Evolutionary conservation across 2,329 filamentous ascomycete species (phyloP), one percentile per base, ranked within the genome.

Genomic region (Triangularia verruculosa): DNA sequence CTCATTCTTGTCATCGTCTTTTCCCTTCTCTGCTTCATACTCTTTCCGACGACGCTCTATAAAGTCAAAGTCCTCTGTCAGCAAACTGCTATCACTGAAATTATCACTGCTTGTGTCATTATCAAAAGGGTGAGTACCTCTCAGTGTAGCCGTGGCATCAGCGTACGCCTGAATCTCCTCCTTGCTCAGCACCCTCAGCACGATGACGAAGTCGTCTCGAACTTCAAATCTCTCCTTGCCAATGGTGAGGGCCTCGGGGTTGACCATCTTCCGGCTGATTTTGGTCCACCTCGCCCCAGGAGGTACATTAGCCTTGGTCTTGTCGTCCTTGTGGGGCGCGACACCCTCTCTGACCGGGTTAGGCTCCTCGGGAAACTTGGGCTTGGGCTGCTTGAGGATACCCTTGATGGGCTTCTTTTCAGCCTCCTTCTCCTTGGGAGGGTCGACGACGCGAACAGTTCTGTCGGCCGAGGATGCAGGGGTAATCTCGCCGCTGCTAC

Each of bases 181-280:
- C 76, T 90, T 91, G 56, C 87, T 91, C 73, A 98, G 76, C 7
- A 97, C 94, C 62, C 93, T 84, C 62, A 98, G 81, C 2, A 97
- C 93, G 74, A 97, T 97, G 64, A 98, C 93, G 75, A 93, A 96
- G 72, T 97, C 93, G 64, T 93, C 86, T n/a, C 93, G 86, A 70
- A 96, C 91, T 76, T 98, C 94, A 69, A 90, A 98, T 28, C 94
- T 84, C 78, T 97, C 93, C 71, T 95, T 91, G n/a, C 91, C 90
- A 66, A 91, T 84, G 63, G 91, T 90, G 55, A 98, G 79, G 0
- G 93, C 93, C 70, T 94, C 90, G 0, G 93, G 93, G 70, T 96
- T 97, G 71, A 98, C 93, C 61, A 96, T 84, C 69, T 89, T 88
- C 62, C 93, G 87, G 73, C 90, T 91, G 73, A 98, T 93, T 79